These are phyloP conservation scores for Physcomitrium patens DNA, from an alignment of 225 moss, liverwort and hornwort genomes.

Conservation along the genomic window DNA sequence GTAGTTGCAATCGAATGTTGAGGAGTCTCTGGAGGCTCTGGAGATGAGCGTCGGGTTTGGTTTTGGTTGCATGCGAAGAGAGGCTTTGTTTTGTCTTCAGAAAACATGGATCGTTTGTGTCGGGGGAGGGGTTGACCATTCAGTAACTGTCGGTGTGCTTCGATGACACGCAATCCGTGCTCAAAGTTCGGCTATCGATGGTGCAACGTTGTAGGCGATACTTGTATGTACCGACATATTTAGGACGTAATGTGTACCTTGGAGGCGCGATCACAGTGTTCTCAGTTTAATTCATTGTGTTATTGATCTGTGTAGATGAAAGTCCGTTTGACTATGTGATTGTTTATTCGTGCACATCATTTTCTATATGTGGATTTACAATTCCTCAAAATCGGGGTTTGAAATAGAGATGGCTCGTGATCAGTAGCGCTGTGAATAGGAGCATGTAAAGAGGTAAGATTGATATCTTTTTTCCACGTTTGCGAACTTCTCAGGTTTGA, in stretches of 20 bases:
- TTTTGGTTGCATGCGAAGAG: neutral
- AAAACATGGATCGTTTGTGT: neutral
- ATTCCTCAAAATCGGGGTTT: constrained; percentile 12
- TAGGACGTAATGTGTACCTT: constrained; percentile 1
- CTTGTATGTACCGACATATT: constrained; percentile 19
- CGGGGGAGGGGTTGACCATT: neutral
- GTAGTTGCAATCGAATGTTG: neutral
- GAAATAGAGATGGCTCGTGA: constrained; percentile 8
- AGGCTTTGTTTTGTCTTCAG: neutral
- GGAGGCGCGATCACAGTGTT: neutral
- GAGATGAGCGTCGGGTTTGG: neutral
- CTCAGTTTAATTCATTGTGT: neutral
- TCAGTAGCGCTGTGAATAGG: constrained; percentile 6
- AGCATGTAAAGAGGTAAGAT: constrained; percentile 30
- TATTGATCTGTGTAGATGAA: neutral
- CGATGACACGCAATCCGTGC: neutral
- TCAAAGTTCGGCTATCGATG: constrained; percentile 4
- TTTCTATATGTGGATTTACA: constrained; percentile 2
- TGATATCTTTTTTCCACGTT: neutral
- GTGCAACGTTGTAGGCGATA: constrained; percentile 1
- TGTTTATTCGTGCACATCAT: constrained; percentile 19
- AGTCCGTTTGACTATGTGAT: constrained; percentile 1
- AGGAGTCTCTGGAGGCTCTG: neutral
- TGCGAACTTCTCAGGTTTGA: constrained; percentile 10
- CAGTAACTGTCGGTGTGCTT: neutral